Evolutionary conservation across 495 filamentous ascomycete genomes (phyloP).

Genomic region (Entonaema liquescens): DNA sequence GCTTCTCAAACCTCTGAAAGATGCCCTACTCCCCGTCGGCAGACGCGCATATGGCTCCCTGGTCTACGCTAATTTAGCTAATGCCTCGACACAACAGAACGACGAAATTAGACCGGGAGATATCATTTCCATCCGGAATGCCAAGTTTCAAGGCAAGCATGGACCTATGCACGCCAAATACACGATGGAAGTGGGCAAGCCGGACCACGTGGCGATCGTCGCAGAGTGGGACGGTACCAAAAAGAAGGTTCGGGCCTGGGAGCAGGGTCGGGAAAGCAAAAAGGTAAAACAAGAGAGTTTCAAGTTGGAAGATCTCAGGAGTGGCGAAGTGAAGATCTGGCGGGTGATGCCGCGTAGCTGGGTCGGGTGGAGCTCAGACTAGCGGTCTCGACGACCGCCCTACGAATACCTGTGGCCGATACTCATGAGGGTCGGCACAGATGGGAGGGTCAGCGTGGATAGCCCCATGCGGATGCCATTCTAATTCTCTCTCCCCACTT

Average conservation of each 20-base stretch:
- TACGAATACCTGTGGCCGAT: slow-evolving; percentile 38
- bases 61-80: slow-evolving; percentile 93
- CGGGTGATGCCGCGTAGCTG: slow-evolving; percentile 90
- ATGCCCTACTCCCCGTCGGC: slow-evolving; percentile 82
- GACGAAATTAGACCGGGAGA: slow-evolving; percentile 96
- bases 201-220: slow-evolving; percentile 96
- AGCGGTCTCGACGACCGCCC: slow-evolving; percentile 37
- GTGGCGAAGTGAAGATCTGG: slow-evolving; percentile 98
- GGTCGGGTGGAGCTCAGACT: slow-evolving; percentile 79
- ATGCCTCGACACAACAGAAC: slow-evolving; percentile 85
- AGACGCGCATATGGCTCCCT: slow-evolving; percentile 88
- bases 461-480: slow-evolving; percentile 31
- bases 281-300: slow-evolving; percentile 95
- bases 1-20: slow-evolving; percentile 74
- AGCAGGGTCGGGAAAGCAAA: slow-evolving; percentile 92
- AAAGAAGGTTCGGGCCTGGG: slow-evolving; percentile 96
- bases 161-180: slow-evolving; percentile 97
- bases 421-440: slow-evolving; percentile 34
- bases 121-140: slow-evolving; percentile 91
- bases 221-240: slow-evolving; percentile 98
- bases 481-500: slow-evolving; percentile 2
- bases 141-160: slow-evolving; percentile 94
- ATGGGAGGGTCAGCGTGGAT: slow-evolving; percentile 38
- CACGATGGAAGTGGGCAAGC: slow-evolving; percentile 83
- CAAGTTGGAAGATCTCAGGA: slow-evolving; percentile 88